phyloP scores from a whole-genome alignment of 495 filamentous ascomycete species.

The Aspergillus asperescens region DNA sequence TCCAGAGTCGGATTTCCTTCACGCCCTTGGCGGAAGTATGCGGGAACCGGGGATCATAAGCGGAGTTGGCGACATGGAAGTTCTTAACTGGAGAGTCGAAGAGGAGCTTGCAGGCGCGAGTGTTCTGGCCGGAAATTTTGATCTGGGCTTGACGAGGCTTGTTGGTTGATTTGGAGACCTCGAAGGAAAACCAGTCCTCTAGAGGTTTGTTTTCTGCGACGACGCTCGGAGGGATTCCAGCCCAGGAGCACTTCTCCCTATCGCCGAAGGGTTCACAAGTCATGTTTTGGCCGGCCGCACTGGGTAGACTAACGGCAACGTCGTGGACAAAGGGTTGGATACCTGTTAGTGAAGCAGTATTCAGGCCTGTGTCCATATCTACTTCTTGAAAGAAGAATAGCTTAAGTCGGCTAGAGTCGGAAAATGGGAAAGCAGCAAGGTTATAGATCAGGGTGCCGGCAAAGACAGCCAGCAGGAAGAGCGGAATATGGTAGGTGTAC shows the following conservation, averaged over 20 bases:
- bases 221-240: conserved; percentile 59
- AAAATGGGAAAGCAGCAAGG: conserved; percentile 84
- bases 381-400: conserved; percentile 80
- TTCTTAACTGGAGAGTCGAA: conserved; percentile 58
- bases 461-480: conserved; percentile 69
- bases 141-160: conserved; percentile 46
- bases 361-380: conserved; percentile 67
- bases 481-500: conserved; percentile 74
- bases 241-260: conserved; percentile 66
- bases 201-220: conserved; percentile 21
- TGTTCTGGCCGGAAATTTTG: conserved; percentile 58
- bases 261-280: conserved; percentile 40
- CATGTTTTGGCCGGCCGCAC: conserved; percentile 56
- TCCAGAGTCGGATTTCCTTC: conserved; percentile 61
- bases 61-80: conserved; percentile 56
- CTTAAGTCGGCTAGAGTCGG: conserved; percentile 70
- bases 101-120: conserved; percentile 62
- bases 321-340: conserved; percentile 64
- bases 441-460: conserved; percentile 80
- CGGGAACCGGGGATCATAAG: conserved; percentile 53
- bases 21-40: conserved; percentile 48
- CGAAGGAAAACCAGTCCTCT: conserved; percentile 58
- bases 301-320: conserved; percentile 65
- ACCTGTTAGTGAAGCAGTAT: conserved; percentile 64
- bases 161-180: conserved; percentile 41